These are phyloP conservation scores for Xylariales sp. DNA, from an alignment of 2,329 filamentous ascomycete species.

Conservation along the genomic window DNA sequence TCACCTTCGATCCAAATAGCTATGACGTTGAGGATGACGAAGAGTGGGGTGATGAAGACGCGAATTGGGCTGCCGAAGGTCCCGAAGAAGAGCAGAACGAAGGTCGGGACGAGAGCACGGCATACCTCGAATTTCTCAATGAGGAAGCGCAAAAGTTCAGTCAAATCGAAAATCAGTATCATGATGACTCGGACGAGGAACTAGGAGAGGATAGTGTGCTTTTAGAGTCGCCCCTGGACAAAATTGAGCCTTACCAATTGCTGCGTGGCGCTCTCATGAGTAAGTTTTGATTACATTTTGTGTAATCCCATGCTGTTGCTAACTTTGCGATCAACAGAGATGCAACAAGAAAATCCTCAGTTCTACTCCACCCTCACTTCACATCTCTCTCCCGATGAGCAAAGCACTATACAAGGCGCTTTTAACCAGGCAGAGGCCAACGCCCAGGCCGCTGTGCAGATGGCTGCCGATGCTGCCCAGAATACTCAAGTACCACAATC, in stretches of 20 bases:
- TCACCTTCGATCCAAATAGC: constrained; percentile 71
- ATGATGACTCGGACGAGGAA: constrained; percentile 83
- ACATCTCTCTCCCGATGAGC: constrained; percentile 45
- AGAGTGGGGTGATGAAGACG: constrained; percentile 84
- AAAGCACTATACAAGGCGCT: constrained; percentile 41
- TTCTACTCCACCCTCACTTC: constrained; percentile 85
- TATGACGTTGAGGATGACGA: constrained; percentile 79
- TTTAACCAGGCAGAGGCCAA: constrained; percentile 45
- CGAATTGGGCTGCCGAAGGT: constrained; percentile 81
- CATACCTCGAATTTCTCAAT: constrained; percentile 95
- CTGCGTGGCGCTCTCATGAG: constrained; percentile 86
- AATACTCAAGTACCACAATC: constrained; percentile 30
- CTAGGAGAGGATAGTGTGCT: constrained; percentile 92
- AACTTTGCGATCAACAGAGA: constrained; percentile 63
- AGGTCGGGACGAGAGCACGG: constrained; percentile 88
- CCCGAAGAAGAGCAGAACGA: constrained; percentile 74
- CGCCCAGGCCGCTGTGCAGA: constrained; percentile 40
- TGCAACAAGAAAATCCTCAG: constrained; percentile 91
- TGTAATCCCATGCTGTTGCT: constrained; percentile 1
- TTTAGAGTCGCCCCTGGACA: constrained; percentile 93
- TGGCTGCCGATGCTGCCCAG: constrained; percentile 32
- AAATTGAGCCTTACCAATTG: constrained; percentile 91
- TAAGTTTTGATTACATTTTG: constrained; percentile 62
- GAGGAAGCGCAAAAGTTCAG: constrained; percentile 93
- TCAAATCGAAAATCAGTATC: constrained; percentile 61